Percentiles rank a stretch among this genome's conserved stretches.
These are phyloP conservation scores for Bremia lactucae DNA, from an alignment of 352 stramenopile genomes.

Conservation along the genomic window DNA sequence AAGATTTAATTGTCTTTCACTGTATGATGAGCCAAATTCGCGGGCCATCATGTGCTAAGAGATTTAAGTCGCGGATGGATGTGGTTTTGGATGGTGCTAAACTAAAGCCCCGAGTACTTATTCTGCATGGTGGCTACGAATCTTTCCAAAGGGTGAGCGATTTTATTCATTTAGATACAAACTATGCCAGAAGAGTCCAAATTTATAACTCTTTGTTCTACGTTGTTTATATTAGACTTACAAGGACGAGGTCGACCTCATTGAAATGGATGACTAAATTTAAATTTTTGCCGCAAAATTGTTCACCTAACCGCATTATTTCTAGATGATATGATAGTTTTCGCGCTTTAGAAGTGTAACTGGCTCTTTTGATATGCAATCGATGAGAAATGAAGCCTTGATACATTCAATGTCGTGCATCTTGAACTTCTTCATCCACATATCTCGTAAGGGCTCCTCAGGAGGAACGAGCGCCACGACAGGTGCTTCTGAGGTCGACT, in stretches of 20 bases:
- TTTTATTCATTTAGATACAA: not conserved
- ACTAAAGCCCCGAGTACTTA: conserved; percentile 41
- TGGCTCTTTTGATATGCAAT: conserved; percentile 81
- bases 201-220: too few species aligned
- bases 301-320: too few species aligned
- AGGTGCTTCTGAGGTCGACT: conserved; percentile 28
- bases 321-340: too few species aligned
- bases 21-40: conserved; percentile 85
- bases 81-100: conserved; percentile 34
- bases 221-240: too few species aligned
- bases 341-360: conserved; percentile 31
- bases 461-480: conserved; percentile 50
- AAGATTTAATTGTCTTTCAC: conserved; percentile 70
- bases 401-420: conserved; percentile 53
- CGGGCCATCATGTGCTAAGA: conserved; percentile 64
- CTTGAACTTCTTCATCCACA: conserved; percentile 68
- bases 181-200: too few species aligned
- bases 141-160: conserved; percentile 42
- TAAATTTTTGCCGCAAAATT: too few species aligned
- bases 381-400: conserved; percentile 75
- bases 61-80: conserved; percentile 56
- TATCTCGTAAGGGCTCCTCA: conserved; percentile 43
- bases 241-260: conserved; percentile 33
- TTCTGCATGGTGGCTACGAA: conserved; percentile 66
- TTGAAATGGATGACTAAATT: conserved; percentile 24